A percentile compares a stretch with the other conserved stretches of the same genome.
Evolutionary conservation across 2,329 filamentous ascomycete genomes (phyloP).

Genomic region (Epichloe sp.): DNA sequence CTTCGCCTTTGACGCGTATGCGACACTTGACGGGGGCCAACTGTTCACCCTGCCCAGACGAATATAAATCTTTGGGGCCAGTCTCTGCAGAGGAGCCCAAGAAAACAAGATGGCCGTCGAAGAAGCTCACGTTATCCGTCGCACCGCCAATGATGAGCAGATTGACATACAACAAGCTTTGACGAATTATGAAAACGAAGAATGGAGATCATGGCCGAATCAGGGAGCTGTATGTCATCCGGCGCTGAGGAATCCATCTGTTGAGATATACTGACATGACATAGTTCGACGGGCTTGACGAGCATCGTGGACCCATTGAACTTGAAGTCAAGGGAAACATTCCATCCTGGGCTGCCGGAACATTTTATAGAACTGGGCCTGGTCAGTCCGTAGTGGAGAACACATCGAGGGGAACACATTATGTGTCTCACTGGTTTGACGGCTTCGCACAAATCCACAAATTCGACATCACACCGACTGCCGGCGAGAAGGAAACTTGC

Average conservation of each 20-base stretch:
- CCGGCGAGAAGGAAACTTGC: conserved; percentile 13
- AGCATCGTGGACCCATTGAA: conserved; percentile 51
- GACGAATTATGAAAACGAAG: conserved; percentile 16
- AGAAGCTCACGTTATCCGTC: conserved; percentile 13
- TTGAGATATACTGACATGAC: neutral
- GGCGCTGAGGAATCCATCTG: neutral
- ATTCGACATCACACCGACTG: conserved; percentile 49
- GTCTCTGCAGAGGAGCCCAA: neutral
- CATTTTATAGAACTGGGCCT: conserved; percentile 62
- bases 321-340: conserved; percentile 53
- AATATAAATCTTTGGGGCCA: neutral
- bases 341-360: conserved; percentile 57
- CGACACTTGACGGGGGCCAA: neutral
- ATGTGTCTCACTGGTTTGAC: conserved; percentile 69
- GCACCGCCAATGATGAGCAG: conserved; percentile 15
- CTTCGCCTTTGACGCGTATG: neutral
- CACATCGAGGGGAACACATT: conserved; percentile 44
- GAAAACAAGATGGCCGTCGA: conserved; percentile 10
- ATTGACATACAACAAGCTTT: conserved; percentile 13
- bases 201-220: conserved; percentile 34
- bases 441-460: conserved; percentile 58
- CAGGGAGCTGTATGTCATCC: conserved; percentile 27
- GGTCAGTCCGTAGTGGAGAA: conserved; percentile 49
- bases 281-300: conserved; percentile 55
- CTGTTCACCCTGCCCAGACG: neutral